A percentile compares a stretch with the other conserved stretches of the same genome.
Conservation (phyloP, 208 protist species). For the Angomonas ambiguus region DNA sequence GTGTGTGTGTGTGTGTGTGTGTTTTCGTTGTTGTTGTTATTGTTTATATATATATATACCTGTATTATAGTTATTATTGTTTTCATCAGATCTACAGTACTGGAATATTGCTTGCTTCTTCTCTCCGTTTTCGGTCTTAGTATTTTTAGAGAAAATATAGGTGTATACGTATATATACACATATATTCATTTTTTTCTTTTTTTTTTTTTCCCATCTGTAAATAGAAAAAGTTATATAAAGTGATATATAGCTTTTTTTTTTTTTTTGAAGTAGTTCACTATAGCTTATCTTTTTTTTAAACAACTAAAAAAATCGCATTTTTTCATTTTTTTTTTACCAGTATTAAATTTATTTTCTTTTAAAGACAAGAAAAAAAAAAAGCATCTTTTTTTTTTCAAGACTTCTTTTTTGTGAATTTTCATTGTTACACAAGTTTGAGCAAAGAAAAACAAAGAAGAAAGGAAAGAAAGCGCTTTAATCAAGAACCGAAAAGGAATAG, state of each 20-base stretch:
- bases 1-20: not conserved
- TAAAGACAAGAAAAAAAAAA: not conserved
- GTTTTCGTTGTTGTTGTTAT: constrained; percentile 14
- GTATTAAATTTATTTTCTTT: not conserved
- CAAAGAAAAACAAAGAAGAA: not conserved
- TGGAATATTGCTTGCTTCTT: constrained; percentile 5
- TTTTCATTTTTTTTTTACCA: not conserved
- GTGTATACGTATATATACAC: constrained; percentile 28
- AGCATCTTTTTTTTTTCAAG: not conserved
- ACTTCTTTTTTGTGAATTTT: no score
- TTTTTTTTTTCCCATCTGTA: not conserved
- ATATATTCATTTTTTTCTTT: constrained; percentile 3
- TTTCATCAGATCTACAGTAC: constrained; percentile 22
- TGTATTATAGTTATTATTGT: not conserved
- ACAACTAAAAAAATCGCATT: not conserved
- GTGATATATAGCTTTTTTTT: not conserved
- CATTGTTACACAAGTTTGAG: no score
- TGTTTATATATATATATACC: no score
- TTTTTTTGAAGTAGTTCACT: constrained; percentile 16
- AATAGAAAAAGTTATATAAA: not conserved
- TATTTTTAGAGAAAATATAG: constrained; percentile 7
- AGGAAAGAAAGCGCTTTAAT: not conserved
- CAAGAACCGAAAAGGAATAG: constrained; percentile 9
- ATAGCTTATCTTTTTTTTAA: constrained; percentile 9
- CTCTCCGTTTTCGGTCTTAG: constrained; percentile 3